Evolutionary conservation across 208 protist genomes (phyloP).

Genomic region (Leptomonas seymouri): DNA sequence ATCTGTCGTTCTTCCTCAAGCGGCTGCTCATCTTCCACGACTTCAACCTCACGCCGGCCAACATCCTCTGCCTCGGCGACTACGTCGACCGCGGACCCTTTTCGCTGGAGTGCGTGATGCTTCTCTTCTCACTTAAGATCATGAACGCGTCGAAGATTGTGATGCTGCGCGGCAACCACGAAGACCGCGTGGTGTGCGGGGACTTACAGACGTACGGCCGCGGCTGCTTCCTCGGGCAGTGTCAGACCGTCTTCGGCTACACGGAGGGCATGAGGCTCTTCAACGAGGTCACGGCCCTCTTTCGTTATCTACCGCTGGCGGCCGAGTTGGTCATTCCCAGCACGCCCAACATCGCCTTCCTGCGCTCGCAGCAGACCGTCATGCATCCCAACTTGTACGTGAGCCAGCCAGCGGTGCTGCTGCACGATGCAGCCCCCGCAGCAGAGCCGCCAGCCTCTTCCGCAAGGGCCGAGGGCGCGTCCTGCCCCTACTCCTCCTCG

Average conservation of each 20-base stretch:
- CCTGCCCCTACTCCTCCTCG: not conserved
- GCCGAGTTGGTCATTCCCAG: conserved; percentile 60
- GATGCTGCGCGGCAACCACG: conserved; percentile 88
- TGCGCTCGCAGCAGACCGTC: conserved; percentile 34
- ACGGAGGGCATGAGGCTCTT: conserved; percentile 60
- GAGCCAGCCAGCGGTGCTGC: conserved; percentile 31
- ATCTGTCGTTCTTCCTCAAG: conserved; percentile 73
- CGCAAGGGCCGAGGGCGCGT: not conserved
- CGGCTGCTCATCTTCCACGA: conserved; percentile 62
- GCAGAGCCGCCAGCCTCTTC: not conserved
- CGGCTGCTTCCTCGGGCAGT: conserved; percentile 72
- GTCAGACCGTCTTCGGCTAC: conserved; percentile 60
- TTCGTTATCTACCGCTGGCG: conserved; percentile 74
- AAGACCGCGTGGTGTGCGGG: conserved; percentile 79
- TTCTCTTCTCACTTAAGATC: conserved; percentile 84
- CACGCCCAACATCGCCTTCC: conserved; percentile 42
- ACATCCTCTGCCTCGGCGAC: conserved; percentile 97
- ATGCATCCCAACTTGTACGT: conserved; percentile 49
- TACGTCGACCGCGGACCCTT: conserved; percentile 98
- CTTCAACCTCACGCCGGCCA: conserved; percentile 63
- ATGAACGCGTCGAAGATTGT: conserved; percentile 64
- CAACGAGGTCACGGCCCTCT: conserved; percentile 60
- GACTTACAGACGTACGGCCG: conserved; percentile 69
- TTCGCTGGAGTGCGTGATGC: conserved; percentile 89
- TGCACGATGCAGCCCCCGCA: conserved; percentile 13